A percentile compares a stretch with the other conserved stretches of the same genome.
phyloP scores from a whole-genome alignment of 2,329 filamentous ascomycete species.

The Huntiella abstrusa region DNA sequence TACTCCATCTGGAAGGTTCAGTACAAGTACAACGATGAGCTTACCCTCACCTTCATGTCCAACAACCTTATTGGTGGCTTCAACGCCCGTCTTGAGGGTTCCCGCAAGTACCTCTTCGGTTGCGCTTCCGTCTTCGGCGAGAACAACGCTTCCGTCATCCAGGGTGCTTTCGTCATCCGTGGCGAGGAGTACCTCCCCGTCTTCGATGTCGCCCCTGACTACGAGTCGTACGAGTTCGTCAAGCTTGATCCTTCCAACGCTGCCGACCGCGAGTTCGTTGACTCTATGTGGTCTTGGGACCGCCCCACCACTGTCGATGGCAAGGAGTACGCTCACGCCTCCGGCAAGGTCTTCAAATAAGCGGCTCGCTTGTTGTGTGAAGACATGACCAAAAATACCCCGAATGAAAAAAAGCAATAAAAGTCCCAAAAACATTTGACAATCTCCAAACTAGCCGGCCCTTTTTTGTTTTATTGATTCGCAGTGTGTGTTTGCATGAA shows the following conservation, averaged over 20 bases:
- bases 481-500: background rate
- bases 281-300: slow-evolving; percentile 85
- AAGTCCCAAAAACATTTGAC: slow-evolving; percentile 8
- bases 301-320: slow-evolving; percentile 59
- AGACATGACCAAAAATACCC: slow-evolving; percentile 10
- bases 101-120: slow-evolving; percentile 96
- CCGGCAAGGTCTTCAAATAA: slow-evolving; percentile 99
- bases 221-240: slow-evolving; percentile 87
- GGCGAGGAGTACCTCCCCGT: slow-evolving; percentile 71
- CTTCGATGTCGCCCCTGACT: slow-evolving; percentile 94
- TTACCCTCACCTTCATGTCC: slow-evolving; percentile 96
- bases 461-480: background rate
- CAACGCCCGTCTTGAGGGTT: slow-evolving; percentile 90
- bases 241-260: slow-evolving; percentile 83
- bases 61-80: slow-evolving; percentile 97
- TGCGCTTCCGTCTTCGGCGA: slow-evolving; percentile 72
- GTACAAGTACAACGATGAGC: slow-evolving; percentile 99
- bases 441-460: background rate
- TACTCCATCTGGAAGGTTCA: slow-evolving; percentile 88
- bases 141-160: slow-evolving; percentile 76
- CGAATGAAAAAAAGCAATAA: slow-evolving; percentile 11
- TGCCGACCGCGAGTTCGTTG: slow-evolving; percentile 71
- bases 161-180: slow-evolving; percentile 87
- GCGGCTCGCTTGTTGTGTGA: slow-evolving; percentile 14
- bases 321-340: slow-evolving; percentile 76